These are phyloP conservation scores for Olyra latifolia DNA, from an alignment of 176 grass and related monocot genomes.

Conservation along the genomic window DNA sequence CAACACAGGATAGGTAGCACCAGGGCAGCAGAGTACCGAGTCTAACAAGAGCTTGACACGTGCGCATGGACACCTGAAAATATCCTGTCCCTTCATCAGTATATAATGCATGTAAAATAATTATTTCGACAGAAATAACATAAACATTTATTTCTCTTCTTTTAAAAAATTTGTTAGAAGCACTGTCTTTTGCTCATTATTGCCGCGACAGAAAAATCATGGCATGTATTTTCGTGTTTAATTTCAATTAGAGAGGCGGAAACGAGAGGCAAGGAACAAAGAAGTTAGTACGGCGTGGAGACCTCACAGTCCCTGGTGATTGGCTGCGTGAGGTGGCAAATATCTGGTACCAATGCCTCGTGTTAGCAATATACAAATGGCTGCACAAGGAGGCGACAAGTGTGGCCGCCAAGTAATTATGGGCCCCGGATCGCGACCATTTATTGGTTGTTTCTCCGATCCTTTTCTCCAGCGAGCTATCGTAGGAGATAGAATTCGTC, in stretches of 20 bases:
- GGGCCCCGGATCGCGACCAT: neutral
- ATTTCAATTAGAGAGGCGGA: no score
- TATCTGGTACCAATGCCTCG: neutral
- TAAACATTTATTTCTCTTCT: no score
- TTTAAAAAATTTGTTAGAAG: no score
- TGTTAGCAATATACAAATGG: neutral
- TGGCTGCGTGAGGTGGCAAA: neutral
- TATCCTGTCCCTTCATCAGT: no score
- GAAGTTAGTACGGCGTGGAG: no score
- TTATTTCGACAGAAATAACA: no score
- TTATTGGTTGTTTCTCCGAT: neutral
- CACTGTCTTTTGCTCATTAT: no score
- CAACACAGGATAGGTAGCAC: neutral
- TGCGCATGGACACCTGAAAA: neutral
- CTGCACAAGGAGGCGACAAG: neutral
- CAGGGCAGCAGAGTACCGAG: neutral
- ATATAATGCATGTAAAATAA: no score
- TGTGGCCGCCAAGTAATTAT: neutral
- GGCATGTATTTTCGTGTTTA: no score
- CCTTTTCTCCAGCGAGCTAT: no score
- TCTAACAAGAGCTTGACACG: neutral
- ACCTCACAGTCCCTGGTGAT: neutral
- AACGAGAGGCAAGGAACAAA: no score
- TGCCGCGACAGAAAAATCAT: no score
- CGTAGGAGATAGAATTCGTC: neutral